Evolutionary conservation across 352 stramenopile species (phyloP).

Genomic region (Phytopythium chamaehyphon): DNA sequence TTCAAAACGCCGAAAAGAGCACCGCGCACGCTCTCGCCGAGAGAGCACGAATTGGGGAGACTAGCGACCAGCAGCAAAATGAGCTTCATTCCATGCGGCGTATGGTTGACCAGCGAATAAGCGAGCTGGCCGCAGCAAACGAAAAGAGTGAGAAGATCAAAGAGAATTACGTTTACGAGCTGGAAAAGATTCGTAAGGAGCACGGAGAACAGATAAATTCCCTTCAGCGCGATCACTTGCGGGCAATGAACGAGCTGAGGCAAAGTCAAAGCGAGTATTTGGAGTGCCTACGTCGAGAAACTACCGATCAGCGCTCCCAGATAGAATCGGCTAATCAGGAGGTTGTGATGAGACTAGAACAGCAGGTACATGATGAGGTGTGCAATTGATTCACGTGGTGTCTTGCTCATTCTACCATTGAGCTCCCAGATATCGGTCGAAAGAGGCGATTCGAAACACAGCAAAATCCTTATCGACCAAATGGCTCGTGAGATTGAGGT

Average conservation of each 20-base stretch:
- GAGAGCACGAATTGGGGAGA: constrained; percentile 30
- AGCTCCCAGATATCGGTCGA: neutral
- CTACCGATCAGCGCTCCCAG: constrained; percentile 14
- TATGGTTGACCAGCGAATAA: constrained; percentile 31
- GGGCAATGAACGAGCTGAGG: constrained; percentile 39
- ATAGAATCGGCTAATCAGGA: constrained; percentile 21
- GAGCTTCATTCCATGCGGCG: constrained; percentile 26
- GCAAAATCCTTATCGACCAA: no score
- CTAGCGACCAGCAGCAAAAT: constrained; percentile 27
- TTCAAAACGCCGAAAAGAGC: constrained; percentile 40
- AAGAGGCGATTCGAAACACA: no score
- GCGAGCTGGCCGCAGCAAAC: constrained; percentile 29
- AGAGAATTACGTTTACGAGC: constrained; percentile 32
- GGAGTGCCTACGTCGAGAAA: constrained; percentile 47
- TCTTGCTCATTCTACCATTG: neutral
- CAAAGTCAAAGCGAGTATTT: constrained; percentile 36
- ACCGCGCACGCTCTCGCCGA: constrained; percentile 36
- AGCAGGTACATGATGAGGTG: constrained; percentile 13
- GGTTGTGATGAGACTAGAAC: constrained; percentile 21
- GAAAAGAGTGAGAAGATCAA: constrained; percentile 34
- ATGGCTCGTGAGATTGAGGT: no score
- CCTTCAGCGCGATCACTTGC: constrained; percentile 42
- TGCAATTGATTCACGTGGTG: neutral
- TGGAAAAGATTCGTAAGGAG: constrained; percentile 38
- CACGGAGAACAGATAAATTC: constrained; percentile 31